Percentiles rank a stretch among this genome's conserved stretches.
Conservation (phyloP, 2,329 filamentous ascomycete genomes). For the Monosporascus sp. region DNA sequence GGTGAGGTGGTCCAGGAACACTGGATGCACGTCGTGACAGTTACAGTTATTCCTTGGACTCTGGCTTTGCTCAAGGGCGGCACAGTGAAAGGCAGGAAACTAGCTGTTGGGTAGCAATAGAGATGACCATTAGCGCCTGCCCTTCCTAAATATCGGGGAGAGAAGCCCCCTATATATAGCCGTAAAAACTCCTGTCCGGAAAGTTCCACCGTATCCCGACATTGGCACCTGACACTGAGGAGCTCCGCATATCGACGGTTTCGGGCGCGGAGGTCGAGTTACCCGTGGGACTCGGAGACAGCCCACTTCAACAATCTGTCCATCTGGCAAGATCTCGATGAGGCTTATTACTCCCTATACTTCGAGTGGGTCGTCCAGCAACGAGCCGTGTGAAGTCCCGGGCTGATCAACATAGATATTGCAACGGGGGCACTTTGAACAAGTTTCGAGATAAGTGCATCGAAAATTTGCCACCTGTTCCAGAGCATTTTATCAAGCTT, state of each 20-base stretch:
- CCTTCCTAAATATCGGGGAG: no score
- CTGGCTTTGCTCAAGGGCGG: no score
- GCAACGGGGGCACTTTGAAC: background rate
- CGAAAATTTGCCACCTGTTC: background rate
- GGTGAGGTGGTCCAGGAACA: no score
- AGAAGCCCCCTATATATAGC: no score
- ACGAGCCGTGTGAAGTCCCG: background rate
- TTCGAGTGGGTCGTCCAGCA: background rate
- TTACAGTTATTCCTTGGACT: no score
- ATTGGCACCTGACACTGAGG: no score
- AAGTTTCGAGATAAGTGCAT: background rate
- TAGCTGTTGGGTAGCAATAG: no score
- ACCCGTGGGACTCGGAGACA: background rate
- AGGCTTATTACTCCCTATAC: background rate
- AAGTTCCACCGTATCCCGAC: no score
- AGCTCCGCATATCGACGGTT: background rate
- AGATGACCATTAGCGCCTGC: no score
- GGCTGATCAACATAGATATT: background rate
- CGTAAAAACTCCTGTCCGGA: no score
- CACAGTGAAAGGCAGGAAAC: no score
- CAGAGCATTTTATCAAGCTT: background rate
- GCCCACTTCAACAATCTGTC: background rate
- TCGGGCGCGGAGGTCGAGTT: background rate
- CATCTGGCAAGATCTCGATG: background rate
- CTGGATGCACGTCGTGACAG: no score